Evolutionary conservation across 176 grass and related monocot genomes (phyloP).

Genomic region (Ensete glaucum): DNA sequence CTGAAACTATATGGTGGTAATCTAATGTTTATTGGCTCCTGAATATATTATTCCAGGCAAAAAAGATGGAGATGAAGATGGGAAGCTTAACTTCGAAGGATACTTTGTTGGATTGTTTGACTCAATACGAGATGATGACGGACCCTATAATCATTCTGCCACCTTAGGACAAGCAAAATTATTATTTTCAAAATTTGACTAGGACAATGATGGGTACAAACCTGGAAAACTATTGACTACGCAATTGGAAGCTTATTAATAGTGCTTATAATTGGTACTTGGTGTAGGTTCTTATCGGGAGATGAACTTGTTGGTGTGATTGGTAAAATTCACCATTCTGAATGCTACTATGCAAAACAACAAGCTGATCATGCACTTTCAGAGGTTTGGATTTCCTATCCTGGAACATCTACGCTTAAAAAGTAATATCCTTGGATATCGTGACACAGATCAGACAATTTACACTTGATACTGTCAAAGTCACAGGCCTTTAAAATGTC

Average conservation of each 20-base stretch:
- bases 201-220: slow-evolving; percentile 57
- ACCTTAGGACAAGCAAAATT: slow-evolving; percentile 43
- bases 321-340: slow-evolving; percentile 68
- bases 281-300: slow-evolving; percentile 51
- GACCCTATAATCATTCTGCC: slow-evolving; percentile 40
- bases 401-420: not conserved
- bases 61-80: slow-evolving; percentile 66
- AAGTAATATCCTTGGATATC: not conserved
- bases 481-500: not conserved
- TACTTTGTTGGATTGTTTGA: slow-evolving; percentile 50
- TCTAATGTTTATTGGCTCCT: no score
- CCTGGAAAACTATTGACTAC: not conserved
- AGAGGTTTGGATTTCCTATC: slow-evolving; percentile 45
- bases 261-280: slow-evolving; percentile 6
- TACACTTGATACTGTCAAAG: not conserved
- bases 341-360: slow-evolving; percentile 68
- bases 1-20: no score
- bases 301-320: slow-evolving; percentile 63
- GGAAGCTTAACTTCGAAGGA: slow-evolving; percentile 74
- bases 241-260: not conserved
- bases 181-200: slow-evolving; percentile 68
- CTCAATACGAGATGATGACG: slow-evolving; percentile 53
- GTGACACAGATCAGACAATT: not conserved
- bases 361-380: slow-evolving; percentile 62
- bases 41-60: slow-evolving; percentile 28